These are phyloP conservation scores for Cucumis cinereus DNA, from an alignment of 306 rosid species.

Conservation along the genomic window DNA sequence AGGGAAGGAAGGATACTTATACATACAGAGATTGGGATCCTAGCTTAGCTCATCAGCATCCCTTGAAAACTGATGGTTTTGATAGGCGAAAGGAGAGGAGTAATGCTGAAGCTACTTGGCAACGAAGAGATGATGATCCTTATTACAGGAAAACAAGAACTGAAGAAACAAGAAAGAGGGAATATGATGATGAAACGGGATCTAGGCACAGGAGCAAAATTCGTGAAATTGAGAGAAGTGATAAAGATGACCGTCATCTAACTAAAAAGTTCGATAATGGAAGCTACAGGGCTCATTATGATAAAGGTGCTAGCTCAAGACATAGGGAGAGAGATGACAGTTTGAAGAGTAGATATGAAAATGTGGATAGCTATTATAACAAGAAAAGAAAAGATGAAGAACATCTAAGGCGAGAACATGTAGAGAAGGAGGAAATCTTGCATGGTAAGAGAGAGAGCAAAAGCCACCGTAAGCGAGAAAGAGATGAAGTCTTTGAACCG, in stretches of 20 bases:
- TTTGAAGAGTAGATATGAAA: slow-evolving; percentile 63
- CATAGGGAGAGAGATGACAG: slow-evolving; percentile 79
- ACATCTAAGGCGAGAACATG: slow-evolving; percentile 57
- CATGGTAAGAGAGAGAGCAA: slow-evolving; percentile 58
- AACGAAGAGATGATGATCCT: slow-evolving; percentile 67
- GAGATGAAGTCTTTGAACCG: slow-evolving; percentile 69
- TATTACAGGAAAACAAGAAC: slow-evolving; percentile 56
- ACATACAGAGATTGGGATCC: slow-evolving; percentile 65
- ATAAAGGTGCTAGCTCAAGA: slow-evolving; percentile 64
- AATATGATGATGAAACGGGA: slow-evolving; percentile 39
- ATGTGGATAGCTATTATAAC: slow-evolving; percentile 60
- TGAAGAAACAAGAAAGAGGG: slow-evolving; percentile 89
- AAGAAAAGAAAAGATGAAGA: slow-evolving; percentile 93
- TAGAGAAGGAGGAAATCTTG: slow-evolving; percentile 59
- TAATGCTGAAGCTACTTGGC: slow-evolving; percentile 61
- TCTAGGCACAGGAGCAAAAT: slow-evolving; percentile 51
- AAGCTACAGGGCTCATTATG: slow-evolving; percentile 61
- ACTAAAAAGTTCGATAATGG: slow-evolving; percentile 80
- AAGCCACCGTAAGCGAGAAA: slow-evolving; percentile 57
- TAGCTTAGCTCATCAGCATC: slow-evolving; percentile 43
- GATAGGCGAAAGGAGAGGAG: slow-evolving; percentile 73
- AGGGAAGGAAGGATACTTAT: slow-evolving; percentile 57
- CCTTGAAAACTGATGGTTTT: slow-evolving; percentile 53
- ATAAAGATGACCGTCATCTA: slow-evolving; percentile 54
- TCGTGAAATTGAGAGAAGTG: slow-evolving; percentile 64